phyloP scores from a whole-genome alignment of 1,284 basidiomycete genomes.

The Pseudozyma thailandica region DNA sequence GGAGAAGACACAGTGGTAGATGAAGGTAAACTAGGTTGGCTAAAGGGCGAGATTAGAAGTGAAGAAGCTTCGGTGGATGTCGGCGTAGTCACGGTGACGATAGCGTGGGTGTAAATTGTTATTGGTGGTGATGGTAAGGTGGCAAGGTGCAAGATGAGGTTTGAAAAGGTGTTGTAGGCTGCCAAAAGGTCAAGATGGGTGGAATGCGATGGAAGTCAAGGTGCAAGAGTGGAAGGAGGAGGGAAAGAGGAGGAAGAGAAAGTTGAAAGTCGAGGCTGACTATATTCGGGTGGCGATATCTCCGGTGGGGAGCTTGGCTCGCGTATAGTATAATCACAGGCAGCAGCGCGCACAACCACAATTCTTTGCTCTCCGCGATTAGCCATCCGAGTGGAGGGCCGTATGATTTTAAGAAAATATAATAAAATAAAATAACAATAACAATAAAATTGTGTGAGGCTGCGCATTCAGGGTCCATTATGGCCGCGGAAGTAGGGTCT shows the following conservation, averaged over 20 bases:
- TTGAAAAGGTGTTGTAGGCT: neutral
- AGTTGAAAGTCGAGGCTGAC: constrained; percentile 1
- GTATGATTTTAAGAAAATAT: neutral
- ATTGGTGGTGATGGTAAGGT: constrained; percentile 13
- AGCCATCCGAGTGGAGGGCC: neutral
- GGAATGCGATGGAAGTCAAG: neutral
- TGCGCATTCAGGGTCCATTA: too few species aligned
- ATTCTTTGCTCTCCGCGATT: too few species aligned
- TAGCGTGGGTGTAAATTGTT: neutral
- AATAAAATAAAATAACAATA: too few species aligned
- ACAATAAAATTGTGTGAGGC: too few species aligned
- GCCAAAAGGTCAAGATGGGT: neutral
- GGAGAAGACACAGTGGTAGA: constrained; percentile 6
- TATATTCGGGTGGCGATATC: constrained; percentile 17
- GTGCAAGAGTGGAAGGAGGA: neutral
- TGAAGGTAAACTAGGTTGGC: neutral
- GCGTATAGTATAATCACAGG: too few species aligned
- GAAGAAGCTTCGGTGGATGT: constrained; percentile 5
- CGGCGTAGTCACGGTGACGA: constrained; percentile 15
- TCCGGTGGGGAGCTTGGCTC: neutral
- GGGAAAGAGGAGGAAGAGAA: constrained; percentile 6
- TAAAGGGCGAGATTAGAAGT: neutral
- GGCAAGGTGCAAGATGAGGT: constrained; percentile 2
- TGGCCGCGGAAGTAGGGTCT: too few species aligned
- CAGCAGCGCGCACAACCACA: too few species aligned